These are phyloP conservation scores for Penicillium simplicissimum DNA, from an alignment of 495 filamentous ascomycete genomes.

Conservation along the genomic window DNA sequence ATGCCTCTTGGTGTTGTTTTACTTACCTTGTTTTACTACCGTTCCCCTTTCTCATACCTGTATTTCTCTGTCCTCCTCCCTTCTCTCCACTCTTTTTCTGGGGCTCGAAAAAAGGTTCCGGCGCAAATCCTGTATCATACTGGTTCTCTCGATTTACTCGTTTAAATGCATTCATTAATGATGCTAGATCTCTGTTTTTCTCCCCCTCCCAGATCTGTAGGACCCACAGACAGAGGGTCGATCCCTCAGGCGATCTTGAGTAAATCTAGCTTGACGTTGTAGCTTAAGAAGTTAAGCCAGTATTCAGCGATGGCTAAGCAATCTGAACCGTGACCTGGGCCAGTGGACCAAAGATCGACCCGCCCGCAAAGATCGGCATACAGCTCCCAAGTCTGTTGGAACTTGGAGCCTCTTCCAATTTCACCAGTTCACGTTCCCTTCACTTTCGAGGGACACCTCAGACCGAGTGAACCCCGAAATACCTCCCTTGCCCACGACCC, in stretches of 20 bases:
- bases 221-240: neutral
- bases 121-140: conserved; percentile 35
- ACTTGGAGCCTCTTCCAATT: neutral
- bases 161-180: conserved; percentile 25
- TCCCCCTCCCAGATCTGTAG: neutral
- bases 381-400: neutral
- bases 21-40: conserved; percentile 23
- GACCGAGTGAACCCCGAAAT: neutral
- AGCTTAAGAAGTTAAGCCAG: no score
- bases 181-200: neutral
- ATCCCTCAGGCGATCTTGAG: neutral
- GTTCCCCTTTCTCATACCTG: conserved; percentile 25
- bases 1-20: conserved; percentile 36
- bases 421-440: neutral
- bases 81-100: conserved; percentile 27
- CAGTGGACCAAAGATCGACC: conserved; percentile 11
- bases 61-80: conserved; percentile 32
- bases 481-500: neutral
- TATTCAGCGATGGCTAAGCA: neutral
- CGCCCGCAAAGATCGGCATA: neutral
- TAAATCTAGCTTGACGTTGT: neutral
- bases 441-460: neutral
- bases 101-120: conserved; percentile 28
- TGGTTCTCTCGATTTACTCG: conserved; percentile 13
- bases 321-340: neutral